A percentile compares a stretch with the other conserved stretches of the same genome.
Evolutionary conservation across 352 stramenopile genomes (phyloP).

Genomic region (Pythium aphanidermatum): DNA sequence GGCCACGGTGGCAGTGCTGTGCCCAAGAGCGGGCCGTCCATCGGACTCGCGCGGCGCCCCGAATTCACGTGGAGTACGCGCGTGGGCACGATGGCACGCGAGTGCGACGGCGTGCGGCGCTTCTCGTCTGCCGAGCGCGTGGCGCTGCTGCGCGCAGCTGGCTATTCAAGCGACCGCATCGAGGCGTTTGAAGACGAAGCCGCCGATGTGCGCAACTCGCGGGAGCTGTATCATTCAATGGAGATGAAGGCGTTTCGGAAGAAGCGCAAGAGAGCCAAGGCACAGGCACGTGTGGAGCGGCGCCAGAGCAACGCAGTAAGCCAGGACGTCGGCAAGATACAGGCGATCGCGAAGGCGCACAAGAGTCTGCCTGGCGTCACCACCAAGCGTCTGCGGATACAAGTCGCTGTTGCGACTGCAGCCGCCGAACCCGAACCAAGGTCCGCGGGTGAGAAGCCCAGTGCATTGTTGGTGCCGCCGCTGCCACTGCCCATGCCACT

Average conservation of each 20-base stretch:
- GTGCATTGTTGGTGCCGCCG: not conserved
- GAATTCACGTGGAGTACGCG: constrained; percentile 23
- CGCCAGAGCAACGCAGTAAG: not conserved
- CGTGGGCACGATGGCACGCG: constrained; percentile 17
- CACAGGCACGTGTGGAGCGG: not conserved
- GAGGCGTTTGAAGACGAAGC: constrained; percentile 12
- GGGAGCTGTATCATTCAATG: constrained; percentile 15
- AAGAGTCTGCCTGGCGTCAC: no score
- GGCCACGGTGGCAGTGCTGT: constrained; percentile 18
- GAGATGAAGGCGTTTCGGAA: constrained; percentile 19
- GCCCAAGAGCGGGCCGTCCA: constrained; percentile 19
- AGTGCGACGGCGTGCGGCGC: constrained; percentile 16
- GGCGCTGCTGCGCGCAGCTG: constrained; percentile 11
- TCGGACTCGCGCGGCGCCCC: constrained; percentile 13
- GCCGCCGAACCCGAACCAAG: not conserved
- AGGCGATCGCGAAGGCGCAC: no score
- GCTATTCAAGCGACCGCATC: constrained; percentile 6
- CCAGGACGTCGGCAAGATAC: not conserved
- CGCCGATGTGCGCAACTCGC: constrained; percentile 8
- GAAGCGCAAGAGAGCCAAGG: constrained; percentile 16
- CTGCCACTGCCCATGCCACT: constrained; percentile 5
- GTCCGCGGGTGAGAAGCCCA: not conserved
- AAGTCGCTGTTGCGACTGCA: not conserved
- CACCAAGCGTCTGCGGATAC: constrained; percentile 7
- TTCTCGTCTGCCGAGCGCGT: constrained; percentile 16